Percentiles rank a stretch among this genome's conserved stretches.
These are phyloP conservation scores for Fomitopsis schrenkii DNA, from an alignment of 1,284 basidiomycete genomes.

Conservation along the genomic window DNA sequence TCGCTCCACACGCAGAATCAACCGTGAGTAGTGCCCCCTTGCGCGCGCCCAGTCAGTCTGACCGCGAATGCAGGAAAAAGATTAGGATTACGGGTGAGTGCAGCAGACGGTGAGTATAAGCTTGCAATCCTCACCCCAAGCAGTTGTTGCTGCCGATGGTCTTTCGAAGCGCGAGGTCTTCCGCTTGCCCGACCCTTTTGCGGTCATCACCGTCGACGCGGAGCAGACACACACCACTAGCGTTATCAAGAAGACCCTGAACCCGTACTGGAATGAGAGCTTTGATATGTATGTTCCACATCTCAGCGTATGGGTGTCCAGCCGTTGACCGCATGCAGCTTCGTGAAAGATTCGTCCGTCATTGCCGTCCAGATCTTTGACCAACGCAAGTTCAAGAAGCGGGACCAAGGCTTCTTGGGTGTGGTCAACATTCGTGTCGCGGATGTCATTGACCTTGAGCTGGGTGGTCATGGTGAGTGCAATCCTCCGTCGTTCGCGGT, in stretches of 20 bases:
- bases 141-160: slow-evolving; percentile 87
- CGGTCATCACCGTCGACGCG: slow-evolving; percentile 93
- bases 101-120: neutral
- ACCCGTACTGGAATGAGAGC: slow-evolving; percentile 91
- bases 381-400: slow-evolving; percentile 95
- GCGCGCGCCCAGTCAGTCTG: slow-evolving; percentile 6
- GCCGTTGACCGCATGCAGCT: slow-evolving; percentile 38
- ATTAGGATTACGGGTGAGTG: slow-evolving; percentile 34
- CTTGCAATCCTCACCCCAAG: slow-evolving; percentile 2
- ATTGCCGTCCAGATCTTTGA: slow-evolving; percentile 98
- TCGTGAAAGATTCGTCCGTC: slow-evolving; percentile 85
- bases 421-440: slow-evolving; percentile 86
- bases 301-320: neutral
- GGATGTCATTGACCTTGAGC: slow-evolving; percentile 79
- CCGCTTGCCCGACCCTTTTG: slow-evolving; percentile 93
- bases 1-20: slow-evolving; percentile 19
- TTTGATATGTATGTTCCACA: slow-evolving; percentile 75
- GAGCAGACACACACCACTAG: slow-evolving; percentile 93
- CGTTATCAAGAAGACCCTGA: slow-evolving; percentile 80
- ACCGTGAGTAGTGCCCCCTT: slow-evolving; percentile 17
- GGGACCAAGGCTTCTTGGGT: slow-evolving; percentile 92
- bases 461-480: slow-evolving; percentile 67
- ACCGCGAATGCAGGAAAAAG: slow-evolving; percentile 29
- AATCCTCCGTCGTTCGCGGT: neutral
- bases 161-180: slow-evolving; percentile 90